A percentile compares a stretch with the other conserved stretches of the same genome.
phyloP scores from a whole-genome alignment of 192 early-diverging fungal genomes.

The Pecoramyces ruminantium region DNA sequence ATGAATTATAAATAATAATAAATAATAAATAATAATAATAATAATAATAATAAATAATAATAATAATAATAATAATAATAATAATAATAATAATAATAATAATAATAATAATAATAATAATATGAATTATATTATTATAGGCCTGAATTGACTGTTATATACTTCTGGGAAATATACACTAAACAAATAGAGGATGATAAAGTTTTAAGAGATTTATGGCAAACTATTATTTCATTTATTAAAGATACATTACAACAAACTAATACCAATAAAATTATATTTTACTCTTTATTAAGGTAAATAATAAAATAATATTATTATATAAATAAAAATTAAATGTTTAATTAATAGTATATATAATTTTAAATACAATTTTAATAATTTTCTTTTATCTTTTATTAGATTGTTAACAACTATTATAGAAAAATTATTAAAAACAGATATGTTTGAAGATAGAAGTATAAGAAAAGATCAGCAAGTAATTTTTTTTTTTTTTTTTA shows the following conservation, averaged over 20 bases:
- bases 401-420: slow-evolving; percentile 37
- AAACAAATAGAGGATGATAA: slow-evolving; percentile 19
- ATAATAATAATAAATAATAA: no score
- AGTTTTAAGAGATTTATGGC: slow-evolving; percentile 37
- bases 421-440: slow-evolving; percentile 22
- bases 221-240: slow-evolving; percentile 27
- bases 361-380: not conserved
- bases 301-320: no score
- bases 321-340: not conserved
- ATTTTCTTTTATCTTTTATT: not conserved
- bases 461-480: slow-evolving; percentile 37
- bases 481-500: slow-evolving; percentile 8
- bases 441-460: slow-evolving; percentile 41
- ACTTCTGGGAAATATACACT: slow-evolving; percentile 47
- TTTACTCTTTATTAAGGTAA: slow-evolving; percentile 33
- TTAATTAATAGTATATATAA: no score
- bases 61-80: no score
- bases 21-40: no score
- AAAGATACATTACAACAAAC: slow-evolving; percentile 44
- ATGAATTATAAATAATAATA: no score
- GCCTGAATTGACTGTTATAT: slow-evolving; percentile 40
- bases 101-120: no score
- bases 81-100: no score
- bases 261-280: slow-evolving; percentile 33
- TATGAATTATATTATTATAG: slow-evolving; percentile 9